A percentile compares a stretch with the other conserved stretches of the same genome.
These are phyloP conservation scores for Rhizopogon sp. DNA, from an alignment of 768 basidiomycete species.

Conservation along the genomic window DNA sequence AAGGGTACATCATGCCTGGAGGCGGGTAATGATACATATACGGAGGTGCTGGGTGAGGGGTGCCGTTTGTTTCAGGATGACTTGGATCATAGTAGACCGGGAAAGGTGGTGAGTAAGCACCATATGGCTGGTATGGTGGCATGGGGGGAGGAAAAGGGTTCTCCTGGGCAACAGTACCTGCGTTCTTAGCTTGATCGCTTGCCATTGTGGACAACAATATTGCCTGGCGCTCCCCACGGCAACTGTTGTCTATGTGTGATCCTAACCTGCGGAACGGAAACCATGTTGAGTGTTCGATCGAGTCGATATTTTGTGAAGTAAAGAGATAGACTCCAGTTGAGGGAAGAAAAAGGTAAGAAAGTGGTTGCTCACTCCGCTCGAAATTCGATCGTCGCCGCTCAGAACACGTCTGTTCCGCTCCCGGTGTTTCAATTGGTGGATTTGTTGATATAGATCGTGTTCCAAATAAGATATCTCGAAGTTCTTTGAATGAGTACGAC, in stretches of 20 bases:
- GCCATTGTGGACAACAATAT: slow-evolving; percentile 23
- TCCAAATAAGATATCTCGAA: background rate
- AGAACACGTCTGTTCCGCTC: slow-evolving; percentile 19
- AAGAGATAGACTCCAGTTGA: background rate
- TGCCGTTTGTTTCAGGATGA: slow-evolving; percentile 28
- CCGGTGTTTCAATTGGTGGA: slow-evolving; percentile 7
- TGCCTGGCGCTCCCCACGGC: slow-evolving; percentile 19
- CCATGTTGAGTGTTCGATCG: slow-evolving; percentile 14
- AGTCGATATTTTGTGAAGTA: slow-evolving; percentile 4
- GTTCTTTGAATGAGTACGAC: slow-evolving; percentile 5
- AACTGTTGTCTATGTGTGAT: slow-evolving; percentile 26
- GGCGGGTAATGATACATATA: slow-evolving; percentile 35
- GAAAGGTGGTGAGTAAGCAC: slow-evolving; percentile 27
- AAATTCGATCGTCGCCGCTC: slow-evolving; percentile 35
- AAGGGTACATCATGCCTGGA: slow-evolving; percentile 41
- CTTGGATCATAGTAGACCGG: slow-evolving; percentile 27
- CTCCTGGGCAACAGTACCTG: slow-evolving; percentile 33
- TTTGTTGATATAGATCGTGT: slow-evolving; percentile 7
- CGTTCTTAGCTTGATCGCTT: slow-evolving; percentile 29
- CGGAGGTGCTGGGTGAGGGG: slow-evolving; percentile 20
- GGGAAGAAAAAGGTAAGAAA: slow-evolving; percentile 9
- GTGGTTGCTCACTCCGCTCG: slow-evolving; percentile 28
- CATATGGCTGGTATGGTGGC: slow-evolving; percentile 23
- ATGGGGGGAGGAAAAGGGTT: slow-evolving; percentile 21
- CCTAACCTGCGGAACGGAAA: slow-evolving; percentile 10